These are phyloP conservation scores for Byssoonygena ceratinophila DNA, from an alignment of 2,329 filamentous ascomycete genomes.

Conservation along the genomic window DNA sequence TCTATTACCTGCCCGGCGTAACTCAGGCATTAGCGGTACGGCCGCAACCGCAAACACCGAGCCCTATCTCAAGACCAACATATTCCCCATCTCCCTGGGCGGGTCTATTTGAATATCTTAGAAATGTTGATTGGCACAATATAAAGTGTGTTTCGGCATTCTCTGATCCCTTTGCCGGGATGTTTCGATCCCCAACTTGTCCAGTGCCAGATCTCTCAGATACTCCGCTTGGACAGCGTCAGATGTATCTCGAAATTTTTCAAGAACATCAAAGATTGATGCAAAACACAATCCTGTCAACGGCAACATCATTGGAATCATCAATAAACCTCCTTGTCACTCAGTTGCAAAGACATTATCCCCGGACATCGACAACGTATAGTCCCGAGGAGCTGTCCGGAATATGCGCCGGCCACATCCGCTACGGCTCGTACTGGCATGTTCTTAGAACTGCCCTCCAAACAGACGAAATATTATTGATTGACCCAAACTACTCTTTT, in stretches of 20 bases:
- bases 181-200: slow-evolving; percentile 18
- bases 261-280: slow-evolving; percentile 16
- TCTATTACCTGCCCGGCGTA: slow-evolving; percentile 12
- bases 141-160: slow-evolving; percentile 13
- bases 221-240: slow-evolving; percentile 17
- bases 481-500: slow-evolving; percentile 18
- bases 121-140: slow-evolving; percentile 17
- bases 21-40: slow-evolving; percentile 13
- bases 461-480: slow-evolving; percentile 18
- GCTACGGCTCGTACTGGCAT: slow-evolving; percentile 18
- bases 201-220: slow-evolving; percentile 16
- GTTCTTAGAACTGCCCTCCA: slow-evolving; percentile 14
- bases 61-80: neutral
- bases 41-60: slow-evolving; percentile 7
- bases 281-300: slow-evolving; percentile 12
- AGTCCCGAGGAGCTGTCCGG: slow-evolving; percentile 16
- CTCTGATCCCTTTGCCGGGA: slow-evolving; percentile 16
- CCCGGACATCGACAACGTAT: slow-evolving; percentile 12
- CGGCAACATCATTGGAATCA: slow-evolving; percentile 6
- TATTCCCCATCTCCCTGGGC: slow-evolving; percentile 14
- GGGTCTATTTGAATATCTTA: slow-evolving; percentile 17
- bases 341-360: slow-evolving; percentile 16
- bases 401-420: slow-evolving; percentile 16
- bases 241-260: slow-evolving; percentile 18
- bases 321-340: slow-evolving; percentile 15